Evolutionary conservation across 2,329 filamentous ascomycete species (phyloP), one percentile per base, ranked within the genome.

Genomic region (Leptographium lundbergii): DNA sequence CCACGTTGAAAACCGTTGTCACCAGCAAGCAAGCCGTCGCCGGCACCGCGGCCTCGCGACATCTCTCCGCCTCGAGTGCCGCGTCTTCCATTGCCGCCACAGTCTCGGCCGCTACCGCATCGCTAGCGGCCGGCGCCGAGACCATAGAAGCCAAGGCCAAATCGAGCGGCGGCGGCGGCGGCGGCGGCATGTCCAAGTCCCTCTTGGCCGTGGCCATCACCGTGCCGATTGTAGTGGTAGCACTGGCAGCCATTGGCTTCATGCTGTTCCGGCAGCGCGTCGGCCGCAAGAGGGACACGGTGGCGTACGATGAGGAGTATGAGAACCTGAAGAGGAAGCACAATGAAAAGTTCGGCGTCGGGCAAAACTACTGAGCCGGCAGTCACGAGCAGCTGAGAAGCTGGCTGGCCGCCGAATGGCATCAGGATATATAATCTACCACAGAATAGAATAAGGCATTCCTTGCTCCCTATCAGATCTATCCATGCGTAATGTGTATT

Each of bases 271-370:
- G 59, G 10, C 61, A 59, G 25, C 63, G 63, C 6, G 54, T 50
- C 1, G 45, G 55, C 9, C 57, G 60, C 25, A 57, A 50, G 14
- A 61, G 62, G 4, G 29, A 57, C 29, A 61, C 62, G 24, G 29
- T 59, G 56, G 60, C 62, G 17, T 65, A 65, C 56, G 62, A 64
- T 50, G 61, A 63, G 59, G 65, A 67, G 59, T 63, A 64, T 56
- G 65, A 65, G 57, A 65, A 60, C 39, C 62, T 67, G 19, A 62
- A 66, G 60, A 66, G 62, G 48, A 66, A 64, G 61, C 63, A 64
- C 59, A 60, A 64, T 48, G 64, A 63, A 17, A 65, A 65, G 63
- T 65, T 65, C 57, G 61, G 56, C 29, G 54, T 59, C 9, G 62
- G 62, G 0, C 63, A 65, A 50, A 65, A 65, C 54, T 65, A 65